Percentiles rank a stretch among this genome's conserved stretches.
phyloP scores from a whole-genome alignment of 768 basidiomycete genomes.

The Grammothele lineata region DNA sequence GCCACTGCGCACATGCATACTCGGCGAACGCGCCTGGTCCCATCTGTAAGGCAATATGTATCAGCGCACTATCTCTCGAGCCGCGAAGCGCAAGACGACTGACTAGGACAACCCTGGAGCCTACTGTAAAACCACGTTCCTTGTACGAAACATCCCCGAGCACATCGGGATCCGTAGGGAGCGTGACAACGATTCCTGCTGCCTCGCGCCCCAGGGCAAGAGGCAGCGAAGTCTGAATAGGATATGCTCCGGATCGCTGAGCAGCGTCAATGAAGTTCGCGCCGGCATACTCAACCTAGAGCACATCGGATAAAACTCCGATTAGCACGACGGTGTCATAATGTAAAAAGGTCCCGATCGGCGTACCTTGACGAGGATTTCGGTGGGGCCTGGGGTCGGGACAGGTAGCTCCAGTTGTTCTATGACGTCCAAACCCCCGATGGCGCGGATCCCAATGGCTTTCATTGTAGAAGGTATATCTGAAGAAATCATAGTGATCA shows the following conservation, averaged over 20 bases:
- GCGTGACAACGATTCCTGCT: slow-evolving; percentile 66
- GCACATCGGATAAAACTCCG: neutral
- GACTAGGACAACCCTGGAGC: slow-evolving; percentile 67
- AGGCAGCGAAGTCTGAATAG: no score
- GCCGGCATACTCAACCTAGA: slow-evolving; percentile 71
- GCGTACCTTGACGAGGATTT: slow-evolving; percentile 51
- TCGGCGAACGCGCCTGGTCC: slow-evolving; percentile 53
- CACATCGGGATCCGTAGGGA: slow-evolving; percentile 64
- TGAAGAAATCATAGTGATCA: no score
- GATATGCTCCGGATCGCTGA: slow-evolving; percentile 65
- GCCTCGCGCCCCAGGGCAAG: slow-evolving; percentile 72
- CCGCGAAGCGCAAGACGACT: neutral
- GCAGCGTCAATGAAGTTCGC: slow-evolving; percentile 91
- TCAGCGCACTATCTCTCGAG: neutral
- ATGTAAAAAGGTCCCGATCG: no score
- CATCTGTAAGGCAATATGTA: slow-evolving; percentile 2
- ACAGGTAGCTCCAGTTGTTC: slow-evolving; percentile 63
- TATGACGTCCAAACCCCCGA: slow-evolving; percentile 76
- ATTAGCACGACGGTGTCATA: no score
- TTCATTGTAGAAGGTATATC: slow-evolving; percentile 37
- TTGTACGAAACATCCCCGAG: slow-evolving; percentile 60
- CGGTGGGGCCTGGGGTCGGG: slow-evolving; percentile 52
- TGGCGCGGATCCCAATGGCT: slow-evolving; percentile 67
- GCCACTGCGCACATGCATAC: slow-evolving; percentile 64
- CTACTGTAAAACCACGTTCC: slow-evolving; percentile 57